Evolutionary conservation across 805 yeast genomes (phyloP).

Genomic region (Barnettozyma sp.): DNA sequence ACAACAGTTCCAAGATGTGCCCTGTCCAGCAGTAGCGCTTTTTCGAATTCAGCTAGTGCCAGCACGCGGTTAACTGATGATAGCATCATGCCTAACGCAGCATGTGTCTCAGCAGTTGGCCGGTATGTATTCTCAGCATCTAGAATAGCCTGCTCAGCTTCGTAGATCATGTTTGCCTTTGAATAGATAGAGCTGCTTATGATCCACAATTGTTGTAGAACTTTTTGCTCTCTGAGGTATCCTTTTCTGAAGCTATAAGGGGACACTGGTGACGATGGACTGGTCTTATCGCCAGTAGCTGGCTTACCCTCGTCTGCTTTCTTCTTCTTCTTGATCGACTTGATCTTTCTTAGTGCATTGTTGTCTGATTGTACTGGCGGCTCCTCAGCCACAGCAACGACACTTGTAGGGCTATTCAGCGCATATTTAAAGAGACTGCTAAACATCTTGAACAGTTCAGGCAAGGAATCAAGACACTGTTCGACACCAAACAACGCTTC

Average conservation of each 20-base stretch:
- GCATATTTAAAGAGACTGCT: slow-evolving; percentile 39
- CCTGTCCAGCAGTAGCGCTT: slow-evolving; percentile 25
- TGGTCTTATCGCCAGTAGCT: too few species aligned
- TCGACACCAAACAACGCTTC: slow-evolving; percentile 54
- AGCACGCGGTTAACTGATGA: slow-evolving; percentile 27
- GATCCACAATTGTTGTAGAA: slow-evolving; percentile 65
- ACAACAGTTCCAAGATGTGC: slow-evolving; percentile 12
- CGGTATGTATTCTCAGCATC: slow-evolving; percentile 55
- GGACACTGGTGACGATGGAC: too few species aligned
- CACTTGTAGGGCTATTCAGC: not conserved
- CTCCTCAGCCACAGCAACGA: not conserved
- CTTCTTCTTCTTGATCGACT: slow-evolving; percentile 12
- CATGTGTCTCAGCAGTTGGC: slow-evolving; percentile 42
- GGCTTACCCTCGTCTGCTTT: too few species aligned
- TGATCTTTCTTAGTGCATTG: slow-evolving; percentile 8
- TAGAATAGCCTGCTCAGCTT: slow-evolving; percentile 62
- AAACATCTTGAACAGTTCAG: slow-evolving; percentile 57
- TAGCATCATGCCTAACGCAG: slow-evolving; percentile 37
- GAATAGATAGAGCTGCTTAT: slow-evolving; percentile 62
- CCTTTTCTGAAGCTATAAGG: slow-evolving; percentile 8
- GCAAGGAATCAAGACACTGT: slow-evolving; percentile 55
- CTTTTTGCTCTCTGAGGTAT: slow-evolving; percentile 27
- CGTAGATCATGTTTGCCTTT: slow-evolving; percentile 45
- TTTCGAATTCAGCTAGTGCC: slow-evolving; percentile 60
- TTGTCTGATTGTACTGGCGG: not conserved